These are phyloP conservation scores for Trypanosoma mega DNA, from an alignment of 208 protist genomes.

Conservation along the genomic window DNA sequence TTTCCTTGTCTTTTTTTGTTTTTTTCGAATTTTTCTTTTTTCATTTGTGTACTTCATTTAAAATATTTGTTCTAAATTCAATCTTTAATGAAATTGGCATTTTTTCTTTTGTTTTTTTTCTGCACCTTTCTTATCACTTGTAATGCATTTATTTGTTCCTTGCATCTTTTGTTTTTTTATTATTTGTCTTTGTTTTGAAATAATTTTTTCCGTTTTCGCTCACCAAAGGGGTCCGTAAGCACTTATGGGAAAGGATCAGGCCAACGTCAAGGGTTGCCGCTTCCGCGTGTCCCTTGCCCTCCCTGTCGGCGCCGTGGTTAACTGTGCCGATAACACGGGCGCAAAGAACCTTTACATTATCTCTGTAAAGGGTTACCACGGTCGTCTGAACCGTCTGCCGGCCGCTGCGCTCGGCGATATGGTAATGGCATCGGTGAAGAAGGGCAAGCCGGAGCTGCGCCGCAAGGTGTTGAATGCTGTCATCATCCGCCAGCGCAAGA, in stretches of 20 bases:
- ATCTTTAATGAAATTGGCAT: neutral
- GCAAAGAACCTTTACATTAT: conserved; percentile 99
- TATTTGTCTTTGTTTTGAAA: conserved; percentile 12
- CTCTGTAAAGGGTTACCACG: conserved; percentile 97
- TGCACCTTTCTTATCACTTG: too few species aligned
- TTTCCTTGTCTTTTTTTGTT: conserved; percentile 25
- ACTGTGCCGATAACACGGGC: conserved; percentile 99
- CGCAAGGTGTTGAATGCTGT: conserved; percentile 99
- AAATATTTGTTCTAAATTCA: neutral
- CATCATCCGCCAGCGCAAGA: conserved; percentile 99
- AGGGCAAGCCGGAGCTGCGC: conserved; percentile 99
- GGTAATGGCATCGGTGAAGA: conserved; percentile 99
- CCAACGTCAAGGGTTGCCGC: conserved; percentile 95
- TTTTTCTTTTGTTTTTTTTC: too few species aligned
- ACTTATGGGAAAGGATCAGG: conserved; percentile 89
- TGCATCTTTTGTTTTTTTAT: conserved; percentile 10
- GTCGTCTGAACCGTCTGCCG: conserved; percentile 98
- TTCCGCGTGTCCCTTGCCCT: conserved; percentile 99
- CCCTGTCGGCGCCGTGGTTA: conserved; percentile 98
- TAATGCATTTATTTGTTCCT: too few species aligned
- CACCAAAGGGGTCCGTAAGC: conserved; percentile 22
- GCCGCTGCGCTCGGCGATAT: conserved; percentile 98
- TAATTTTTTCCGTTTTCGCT: conserved; percentile 12
- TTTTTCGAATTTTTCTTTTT: conserved; percentile 12
- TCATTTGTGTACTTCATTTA: neutral